phyloP scores from a whole-genome alignment of 169 alveolate species.

The Plasmodium cynomolgi region DNA sequence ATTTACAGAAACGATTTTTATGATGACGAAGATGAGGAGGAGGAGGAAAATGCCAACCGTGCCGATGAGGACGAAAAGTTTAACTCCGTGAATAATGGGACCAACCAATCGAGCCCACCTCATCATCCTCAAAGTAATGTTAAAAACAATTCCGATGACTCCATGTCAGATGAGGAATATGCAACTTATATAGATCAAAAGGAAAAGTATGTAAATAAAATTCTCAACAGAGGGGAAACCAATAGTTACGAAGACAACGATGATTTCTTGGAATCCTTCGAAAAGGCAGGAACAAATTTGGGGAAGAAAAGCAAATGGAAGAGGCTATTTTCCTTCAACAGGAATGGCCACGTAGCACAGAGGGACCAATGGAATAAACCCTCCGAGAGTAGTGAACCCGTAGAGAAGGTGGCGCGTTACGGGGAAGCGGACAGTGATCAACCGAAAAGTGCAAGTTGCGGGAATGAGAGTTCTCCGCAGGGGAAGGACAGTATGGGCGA shows the following conservation, averaged over 20 bases:
- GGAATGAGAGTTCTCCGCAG: not conserved
- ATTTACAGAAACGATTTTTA: conserved; percentile 17
- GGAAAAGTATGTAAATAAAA: conserved; percentile 30
- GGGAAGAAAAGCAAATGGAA: not conserved
- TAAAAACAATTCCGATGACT: conserved; percentile 5
- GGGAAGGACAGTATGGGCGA: not conserved
- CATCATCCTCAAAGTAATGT: not conserved
- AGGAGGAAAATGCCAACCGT: not conserved
- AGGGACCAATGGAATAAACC: not conserved
- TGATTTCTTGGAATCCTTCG: not conserved
- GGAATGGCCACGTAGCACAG: not conserved
- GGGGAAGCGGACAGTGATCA: not conserved
- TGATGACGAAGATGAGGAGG: conserved; percentile 29
- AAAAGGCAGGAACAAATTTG: not conserved
- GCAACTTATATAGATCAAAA: conserved; percentile 31
- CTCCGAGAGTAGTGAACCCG: not conserved
- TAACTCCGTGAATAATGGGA: conserved; percentile 7
- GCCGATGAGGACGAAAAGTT: conserved; percentile 15
- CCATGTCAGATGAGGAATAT: conserved; percentile 44
- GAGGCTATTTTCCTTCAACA: not conserved
- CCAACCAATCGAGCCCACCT: not conserved
- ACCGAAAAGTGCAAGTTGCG: not conserved
- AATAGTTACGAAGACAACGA: conserved; percentile 6
- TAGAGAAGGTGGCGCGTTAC: not conserved
- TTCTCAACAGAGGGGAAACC: conserved; percentile 14